Conservation (phyloP, 2,329 filamentous ascomycete species). For the Verticillium dahliae region DNA sequence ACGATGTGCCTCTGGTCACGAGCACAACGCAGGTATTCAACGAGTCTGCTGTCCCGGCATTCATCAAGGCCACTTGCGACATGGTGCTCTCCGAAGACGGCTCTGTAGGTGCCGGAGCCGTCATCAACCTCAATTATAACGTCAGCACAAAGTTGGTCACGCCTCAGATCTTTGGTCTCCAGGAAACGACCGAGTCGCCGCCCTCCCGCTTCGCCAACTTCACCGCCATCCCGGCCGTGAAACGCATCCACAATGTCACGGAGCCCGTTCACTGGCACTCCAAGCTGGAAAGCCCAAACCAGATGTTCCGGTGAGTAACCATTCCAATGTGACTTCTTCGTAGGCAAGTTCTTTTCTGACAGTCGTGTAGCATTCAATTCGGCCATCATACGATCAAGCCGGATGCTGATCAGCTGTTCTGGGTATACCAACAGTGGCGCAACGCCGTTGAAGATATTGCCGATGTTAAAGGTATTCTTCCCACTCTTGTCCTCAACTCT, state of each 20-base stretch:
- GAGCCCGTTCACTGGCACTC: slow-evolving; percentile 19
- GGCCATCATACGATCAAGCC: slow-evolving; percentile 28
- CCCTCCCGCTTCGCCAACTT: slow-evolving; percentile 25
- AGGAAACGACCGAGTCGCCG: slow-evolving; percentile 23
- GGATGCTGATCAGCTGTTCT: slow-evolving; percentile 20
- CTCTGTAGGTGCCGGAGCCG: slow-evolving; percentile 20
- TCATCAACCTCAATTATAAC: slow-evolving; percentile 23
- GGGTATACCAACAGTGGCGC: slow-evolving; percentile 27
- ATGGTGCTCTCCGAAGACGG: slow-evolving; percentile 15
- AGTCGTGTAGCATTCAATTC: slow-evolving; percentile 22
- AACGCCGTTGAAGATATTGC: slow-evolving; percentile 20
- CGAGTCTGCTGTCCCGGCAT: slow-evolving; percentile 15
- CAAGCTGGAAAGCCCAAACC: slow-evolving; percentile 20
- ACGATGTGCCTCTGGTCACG: slow-evolving; percentile 17
- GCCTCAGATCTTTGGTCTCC: slow-evolving; percentile 22
- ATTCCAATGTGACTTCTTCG: not conserved
- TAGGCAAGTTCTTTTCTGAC: not conserved
- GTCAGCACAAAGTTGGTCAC: slow-evolving; percentile 15
- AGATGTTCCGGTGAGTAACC: slow-evolving; percentile 24
- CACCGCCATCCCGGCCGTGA: slow-evolving; percentile 17
- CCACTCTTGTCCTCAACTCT: slow-evolving; percentile 28
- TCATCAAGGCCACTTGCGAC: slow-evolving; percentile 20
- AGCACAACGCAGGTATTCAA: slow-evolving; percentile 24
- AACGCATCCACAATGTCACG: slow-evolving; percentile 19
- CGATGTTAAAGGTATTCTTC: slow-evolving; percentile 27